These are phyloP conservation scores for Globisporangium heterothallicum DNA, from an alignment of 352 stramenopile species.

Conservation along the genomic window DNA sequence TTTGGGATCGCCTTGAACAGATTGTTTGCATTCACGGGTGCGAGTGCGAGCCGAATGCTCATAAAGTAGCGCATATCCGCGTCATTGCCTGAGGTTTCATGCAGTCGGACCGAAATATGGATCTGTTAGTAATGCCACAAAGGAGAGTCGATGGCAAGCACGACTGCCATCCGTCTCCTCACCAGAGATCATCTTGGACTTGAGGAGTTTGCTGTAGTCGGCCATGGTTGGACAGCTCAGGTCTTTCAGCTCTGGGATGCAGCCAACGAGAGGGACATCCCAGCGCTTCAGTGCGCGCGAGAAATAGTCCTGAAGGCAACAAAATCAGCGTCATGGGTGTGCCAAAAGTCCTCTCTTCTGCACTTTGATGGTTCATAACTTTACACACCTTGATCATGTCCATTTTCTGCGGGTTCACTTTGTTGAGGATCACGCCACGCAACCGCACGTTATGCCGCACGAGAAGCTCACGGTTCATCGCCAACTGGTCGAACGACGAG, in stretches of 20 bases:
- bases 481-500: conserved; percentile 82
- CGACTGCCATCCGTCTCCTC: too few species aligned
- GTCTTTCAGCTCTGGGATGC: conserved; percentile 83
- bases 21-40: conserved; percentile 70
- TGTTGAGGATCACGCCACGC: conserved; percentile 84
- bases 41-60: conserved; percentile 75
- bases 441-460: conserved; percentile 71
- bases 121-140: too few species aligned
- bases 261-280: conserved; percentile 85
- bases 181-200: conserved; percentile 77
- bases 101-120: too few species aligned
- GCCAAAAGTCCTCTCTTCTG: too few species aligned
- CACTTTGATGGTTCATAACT: too few species aligned
- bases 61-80: conserved; percentile 79
- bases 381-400: conserved; percentile 82
- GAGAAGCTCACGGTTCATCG: conserved; percentile 81
- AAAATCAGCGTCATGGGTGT: background rate
- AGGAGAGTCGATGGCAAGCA: too few species aligned
- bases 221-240: conserved; percentile 81
- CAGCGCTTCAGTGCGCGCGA: conserved; percentile 84
- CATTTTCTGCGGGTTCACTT: conserved; percentile 86
- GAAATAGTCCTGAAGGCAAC: conserved; percentile 71
- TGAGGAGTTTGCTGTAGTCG: conserved; percentile 83
- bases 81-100: conserved; percentile 58
- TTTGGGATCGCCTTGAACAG: conserved; percentile 83